Conservation (phyloP, 2,329 filamentous ascomycete species). For the Cyphellophora attinorum region DNA sequence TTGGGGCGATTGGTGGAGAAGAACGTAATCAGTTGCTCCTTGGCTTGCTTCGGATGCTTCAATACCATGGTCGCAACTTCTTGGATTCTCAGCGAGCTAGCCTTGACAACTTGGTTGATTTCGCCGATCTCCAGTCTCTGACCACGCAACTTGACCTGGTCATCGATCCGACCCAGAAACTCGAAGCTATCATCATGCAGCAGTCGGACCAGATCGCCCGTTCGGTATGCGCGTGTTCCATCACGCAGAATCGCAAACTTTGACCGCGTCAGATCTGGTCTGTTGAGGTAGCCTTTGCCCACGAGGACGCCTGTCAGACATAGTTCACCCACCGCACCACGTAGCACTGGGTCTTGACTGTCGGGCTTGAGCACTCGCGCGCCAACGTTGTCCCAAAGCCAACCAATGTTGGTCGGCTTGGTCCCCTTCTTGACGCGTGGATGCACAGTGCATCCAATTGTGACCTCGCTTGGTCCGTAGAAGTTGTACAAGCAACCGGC, state of each 20-base stretch:
- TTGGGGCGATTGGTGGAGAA: conserved; percentile 29
- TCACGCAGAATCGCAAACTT: conserved; percentile 58
- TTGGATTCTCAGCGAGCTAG: conserved; percentile 45
- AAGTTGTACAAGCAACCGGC: conserved; percentile 80
- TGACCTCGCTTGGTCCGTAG: conserved; percentile 85
- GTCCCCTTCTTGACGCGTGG: conserved; percentile 69
- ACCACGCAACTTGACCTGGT: conserved; percentile 84
- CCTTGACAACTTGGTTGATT: conserved; percentile 74
- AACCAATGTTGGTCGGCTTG: conserved; percentile 78
- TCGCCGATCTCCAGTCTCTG: conserved; percentile 84
- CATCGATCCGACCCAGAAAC: conserved; percentile 79
- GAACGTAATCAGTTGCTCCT: conserved; percentile 76
- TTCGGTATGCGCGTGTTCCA: conserved; percentile 67
- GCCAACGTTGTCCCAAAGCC: conserved; percentile 79
- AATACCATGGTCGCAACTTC: conserved; percentile 71
- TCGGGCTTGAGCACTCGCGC: conserved; percentile 65
- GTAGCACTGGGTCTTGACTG: conserved; percentile 61
- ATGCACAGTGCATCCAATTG: conserved; percentile 86
- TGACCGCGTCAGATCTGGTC: conserved; percentile 65
- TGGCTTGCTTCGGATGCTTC: conserved; percentile 61
- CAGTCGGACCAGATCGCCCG: conserved; percentile 77
- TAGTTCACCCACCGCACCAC: conserved; percentile 75
- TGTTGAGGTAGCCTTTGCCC: conserved; percentile 79
- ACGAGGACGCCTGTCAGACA: conserved; percentile 82
- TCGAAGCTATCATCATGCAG: conserved; percentile 74